Conservation (phyloP, 148 eudicot species). For the Silene latifolia region DNA sequence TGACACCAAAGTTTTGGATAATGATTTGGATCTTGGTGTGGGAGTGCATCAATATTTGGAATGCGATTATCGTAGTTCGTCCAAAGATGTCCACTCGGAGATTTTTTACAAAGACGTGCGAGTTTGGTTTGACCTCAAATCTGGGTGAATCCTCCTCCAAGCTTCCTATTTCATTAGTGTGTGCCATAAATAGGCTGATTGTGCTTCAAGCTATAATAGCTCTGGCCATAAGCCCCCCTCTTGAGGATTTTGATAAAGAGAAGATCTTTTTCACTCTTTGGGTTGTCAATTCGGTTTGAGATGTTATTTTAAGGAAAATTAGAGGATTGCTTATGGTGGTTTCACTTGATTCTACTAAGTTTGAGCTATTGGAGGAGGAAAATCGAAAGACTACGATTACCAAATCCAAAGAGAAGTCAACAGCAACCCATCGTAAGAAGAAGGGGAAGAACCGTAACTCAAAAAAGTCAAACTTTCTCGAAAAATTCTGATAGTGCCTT, state of each 20-base stretch:
- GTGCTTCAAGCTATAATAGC: slow-evolving; percentile 65
- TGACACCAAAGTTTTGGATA: slow-evolving; percentile 34
- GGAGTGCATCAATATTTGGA: slow-evolving; percentile 30
- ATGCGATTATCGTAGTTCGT: slow-evolving; percentile 19
- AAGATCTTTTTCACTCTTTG: slow-evolving; percentile 72
- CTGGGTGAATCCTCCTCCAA: slow-evolving; percentile 32
- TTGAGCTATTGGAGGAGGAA: slow-evolving; percentile 75
- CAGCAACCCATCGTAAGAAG: slow-evolving; percentile 58
- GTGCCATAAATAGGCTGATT: slow-evolving; percentile 41
- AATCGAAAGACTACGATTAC: slow-evolving; percentile 30
- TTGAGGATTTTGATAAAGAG: slow-evolving; percentile 45
- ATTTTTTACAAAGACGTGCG: slow-evolving; percentile 31
- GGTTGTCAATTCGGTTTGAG: slow-evolving; percentile 52
- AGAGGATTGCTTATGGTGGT: slow-evolving; percentile 82
- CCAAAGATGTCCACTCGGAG: slow-evolving; percentile 25
- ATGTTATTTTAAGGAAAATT: slow-evolving; percentile 61
- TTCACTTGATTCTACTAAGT: slow-evolving; percentile 85
- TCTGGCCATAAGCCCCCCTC: slow-evolving; percentile 41
- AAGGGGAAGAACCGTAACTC: slow-evolving; percentile 60
- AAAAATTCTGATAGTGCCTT: slow-evolving; percentile 38
- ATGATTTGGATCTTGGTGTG: slow-evolving; percentile 32
- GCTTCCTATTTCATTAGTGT: slow-evolving; percentile 27
- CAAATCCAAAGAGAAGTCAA: slow-evolving; percentile 54
- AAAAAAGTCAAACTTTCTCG: slow-evolving; percentile 42
- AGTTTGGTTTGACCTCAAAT: slow-evolving; percentile 23